These are phyloP conservation scores for Xylaria scruposa DNA, from an alignment of 495 filamentous ascomycete species.

Conservation along the genomic window DNA sequence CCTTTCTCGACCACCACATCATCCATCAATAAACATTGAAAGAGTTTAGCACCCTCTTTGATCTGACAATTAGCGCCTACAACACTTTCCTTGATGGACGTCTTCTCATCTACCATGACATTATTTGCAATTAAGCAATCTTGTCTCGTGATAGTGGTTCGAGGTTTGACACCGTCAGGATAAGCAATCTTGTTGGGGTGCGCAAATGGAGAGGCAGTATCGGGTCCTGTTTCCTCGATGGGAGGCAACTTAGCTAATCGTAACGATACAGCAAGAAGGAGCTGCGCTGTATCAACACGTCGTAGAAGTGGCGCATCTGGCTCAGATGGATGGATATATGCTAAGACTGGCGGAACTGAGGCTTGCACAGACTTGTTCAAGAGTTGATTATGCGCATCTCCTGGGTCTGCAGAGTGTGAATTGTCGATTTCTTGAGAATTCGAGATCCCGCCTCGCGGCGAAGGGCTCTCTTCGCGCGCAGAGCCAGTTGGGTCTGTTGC, in stretches of 20 bases:
- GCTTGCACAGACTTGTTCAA: constrained; percentile 35
- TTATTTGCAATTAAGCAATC: constrained; percentile 86
- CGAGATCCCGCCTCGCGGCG: constrained; percentile 26
- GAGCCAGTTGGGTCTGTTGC: constrained; percentile 20
- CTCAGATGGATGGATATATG: constrained; percentile 70
- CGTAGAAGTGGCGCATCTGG: constrained; percentile 67
- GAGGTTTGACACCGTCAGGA: constrained; percentile 74
- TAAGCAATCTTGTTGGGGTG: constrained; percentile 81
- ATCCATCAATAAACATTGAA: constrained; percentile 88
- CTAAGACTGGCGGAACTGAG: constrained; percentile 71
- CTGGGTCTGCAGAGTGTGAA: constrained; percentile 33
- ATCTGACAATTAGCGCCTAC: constrained; percentile 88
- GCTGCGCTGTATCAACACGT: constrained; percentile 83
- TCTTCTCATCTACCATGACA: constrained; percentile 81
- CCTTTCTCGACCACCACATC: constrained; percentile 80
- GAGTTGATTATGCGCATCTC: constrained; percentile 28
- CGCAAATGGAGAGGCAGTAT: constrained; percentile 70
- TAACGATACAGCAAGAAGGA: constrained; percentile 82
- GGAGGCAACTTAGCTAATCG: constrained; percentile 78
- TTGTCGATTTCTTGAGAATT: constrained; percentile 40
- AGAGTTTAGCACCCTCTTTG: constrained; percentile 76
- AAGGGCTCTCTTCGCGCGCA: constrained; percentile 26
- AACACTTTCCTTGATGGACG: constrained; percentile 86
- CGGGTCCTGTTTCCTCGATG: constrained; percentile 66
- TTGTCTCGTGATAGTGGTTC: constrained; percentile 73